Evolutionary conservation across 2,329 filamentous ascomycete species (phyloP).

Genomic region (Cadophora sp.): DNA sequence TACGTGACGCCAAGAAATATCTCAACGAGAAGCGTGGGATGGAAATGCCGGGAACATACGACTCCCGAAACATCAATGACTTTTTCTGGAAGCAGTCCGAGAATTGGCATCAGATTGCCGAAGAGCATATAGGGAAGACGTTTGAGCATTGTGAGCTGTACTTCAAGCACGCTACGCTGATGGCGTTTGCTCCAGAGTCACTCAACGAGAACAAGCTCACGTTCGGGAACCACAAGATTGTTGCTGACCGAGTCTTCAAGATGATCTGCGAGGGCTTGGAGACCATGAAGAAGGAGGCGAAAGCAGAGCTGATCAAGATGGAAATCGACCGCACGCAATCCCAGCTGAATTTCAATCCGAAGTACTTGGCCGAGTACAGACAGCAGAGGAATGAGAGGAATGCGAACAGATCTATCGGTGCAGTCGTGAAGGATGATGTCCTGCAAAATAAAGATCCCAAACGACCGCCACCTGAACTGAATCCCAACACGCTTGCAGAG

Average conservation of each 20-base stretch:
- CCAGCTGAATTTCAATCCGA: constrained; percentile 14
- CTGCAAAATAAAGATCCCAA: not conserved
- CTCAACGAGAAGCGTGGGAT: constrained; percentile 1
- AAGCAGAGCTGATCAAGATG: not conserved
- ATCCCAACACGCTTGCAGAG: constrained; percentile 11
- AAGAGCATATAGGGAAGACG: constrained; percentile 12
- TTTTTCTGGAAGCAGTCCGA: constrained; percentile 16
- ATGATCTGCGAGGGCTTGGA: not conserved
- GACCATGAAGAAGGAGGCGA: not conserved
- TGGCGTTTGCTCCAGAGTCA: constrained; percentile 3
- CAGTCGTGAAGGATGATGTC: constrained; percentile 2
- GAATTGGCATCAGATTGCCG: constrained; percentile 8
- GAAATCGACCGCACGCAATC: constrained; percentile 1
- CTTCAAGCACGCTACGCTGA: constrained; percentile 6
- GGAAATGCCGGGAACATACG: not conserved
- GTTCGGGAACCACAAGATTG: not conserved
- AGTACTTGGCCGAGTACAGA: constrained; percentile 11
- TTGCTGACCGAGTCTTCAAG: not conserved
- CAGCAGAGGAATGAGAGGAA: constrained; percentile 15
- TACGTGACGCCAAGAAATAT: not conserved
- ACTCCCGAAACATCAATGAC: constrained; percentile 1
- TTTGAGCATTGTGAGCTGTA: constrained; percentile 9
- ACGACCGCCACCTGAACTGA: constrained; percentile 5
- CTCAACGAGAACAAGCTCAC: not conserved
- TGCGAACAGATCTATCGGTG: not conserved